Conservation (phyloP, 2,329 filamentous ascomycete species). For the Xylariaceae sp. region DNA sequence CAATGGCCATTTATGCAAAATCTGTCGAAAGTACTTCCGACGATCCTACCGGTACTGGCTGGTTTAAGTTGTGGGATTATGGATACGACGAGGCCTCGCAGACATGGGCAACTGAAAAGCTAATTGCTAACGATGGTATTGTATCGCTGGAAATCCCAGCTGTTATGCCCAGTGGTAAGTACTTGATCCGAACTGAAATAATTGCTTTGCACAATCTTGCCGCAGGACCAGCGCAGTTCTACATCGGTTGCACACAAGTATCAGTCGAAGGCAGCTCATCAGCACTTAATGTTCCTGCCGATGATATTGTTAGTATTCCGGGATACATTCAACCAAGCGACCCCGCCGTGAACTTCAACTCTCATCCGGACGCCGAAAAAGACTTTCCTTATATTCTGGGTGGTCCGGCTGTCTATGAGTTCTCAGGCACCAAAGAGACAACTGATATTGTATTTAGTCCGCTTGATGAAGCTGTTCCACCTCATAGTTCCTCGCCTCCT, state of each 20-base stretch:
- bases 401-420: constrained; percentile 4
- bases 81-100: constrained; percentile 25
- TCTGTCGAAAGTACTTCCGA: neutral
- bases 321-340: constrained; percentile 17
- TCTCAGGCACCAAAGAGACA: constrained; percentile 4
- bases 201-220: constrained; percentile 51
- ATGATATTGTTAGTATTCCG: constrained; percentile 21
- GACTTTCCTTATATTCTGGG: constrained; percentile 10
- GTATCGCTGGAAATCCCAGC: constrained; percentile 49
- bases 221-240: constrained; percentile 41
- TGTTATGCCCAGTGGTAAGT: constrained; percentile 50
- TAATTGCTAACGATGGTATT: constrained; percentile 45
- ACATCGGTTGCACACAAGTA: constrained; percentile 23
- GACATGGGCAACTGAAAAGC: constrained; percentile 26
- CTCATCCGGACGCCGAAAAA: constrained; percentile 7
- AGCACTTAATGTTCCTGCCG: constrained; percentile 38
- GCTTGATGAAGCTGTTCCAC: neutral
- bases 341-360: constrained; percentile 16
- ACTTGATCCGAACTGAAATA: constrained; percentile 56
- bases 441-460: constrained; percentile 5
- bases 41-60: constrained; percentile 9
- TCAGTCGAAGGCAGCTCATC: neutral
- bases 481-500: neutral
- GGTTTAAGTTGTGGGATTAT: constrained; percentile 18
- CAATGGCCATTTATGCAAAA: constrained; percentile 17